phyloP scores from a whole-genome alignment of 805 yeast genomes.

The Groenewaldozyma salmanticensis region DNA sequence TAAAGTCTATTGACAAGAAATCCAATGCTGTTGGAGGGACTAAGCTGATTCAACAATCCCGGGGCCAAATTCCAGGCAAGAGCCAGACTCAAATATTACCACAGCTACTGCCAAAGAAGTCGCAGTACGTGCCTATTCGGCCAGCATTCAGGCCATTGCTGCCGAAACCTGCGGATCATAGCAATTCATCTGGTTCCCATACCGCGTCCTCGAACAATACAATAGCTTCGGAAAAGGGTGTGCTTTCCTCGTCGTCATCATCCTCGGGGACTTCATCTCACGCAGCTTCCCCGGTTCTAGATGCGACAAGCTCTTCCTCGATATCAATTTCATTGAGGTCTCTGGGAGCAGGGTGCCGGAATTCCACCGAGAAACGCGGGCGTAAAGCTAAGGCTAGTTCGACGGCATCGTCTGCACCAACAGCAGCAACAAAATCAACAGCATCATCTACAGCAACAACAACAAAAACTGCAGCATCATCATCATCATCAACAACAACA shows the following conservation, averaged over 20 bases:
- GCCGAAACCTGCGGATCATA: constrained; percentile 21
- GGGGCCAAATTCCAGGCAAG: constrained; percentile 2
- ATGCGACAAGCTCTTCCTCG: neutral
- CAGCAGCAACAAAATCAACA: no score
- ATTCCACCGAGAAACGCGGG: no score
- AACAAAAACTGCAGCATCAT: neutral
- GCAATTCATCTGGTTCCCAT: neutral
- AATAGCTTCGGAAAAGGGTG: no score
- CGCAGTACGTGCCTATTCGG: constrained; percentile 23
- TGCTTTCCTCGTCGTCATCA: no score
- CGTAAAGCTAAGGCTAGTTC: no score
- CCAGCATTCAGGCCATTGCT: constrained; percentile 28
- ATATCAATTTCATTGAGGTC: neutral
- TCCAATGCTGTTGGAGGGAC: no score
- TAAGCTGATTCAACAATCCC: constrained; percentile 5
- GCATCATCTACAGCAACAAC: neutral
- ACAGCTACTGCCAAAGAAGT: constrained; percentile 3
- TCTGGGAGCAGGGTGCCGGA: neutral
- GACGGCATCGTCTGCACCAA: neutral
- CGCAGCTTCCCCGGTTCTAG: no score
- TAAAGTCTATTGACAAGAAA: no score
- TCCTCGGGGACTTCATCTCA: no score
- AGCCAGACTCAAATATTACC: constrained; percentile 2
- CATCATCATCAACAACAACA: neutral
- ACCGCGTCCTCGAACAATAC: no score